phyloP scores from a whole-genome alignment of 2,329 filamentous ascomycete genomes.

The Ceratocystis papillata region DNA sequence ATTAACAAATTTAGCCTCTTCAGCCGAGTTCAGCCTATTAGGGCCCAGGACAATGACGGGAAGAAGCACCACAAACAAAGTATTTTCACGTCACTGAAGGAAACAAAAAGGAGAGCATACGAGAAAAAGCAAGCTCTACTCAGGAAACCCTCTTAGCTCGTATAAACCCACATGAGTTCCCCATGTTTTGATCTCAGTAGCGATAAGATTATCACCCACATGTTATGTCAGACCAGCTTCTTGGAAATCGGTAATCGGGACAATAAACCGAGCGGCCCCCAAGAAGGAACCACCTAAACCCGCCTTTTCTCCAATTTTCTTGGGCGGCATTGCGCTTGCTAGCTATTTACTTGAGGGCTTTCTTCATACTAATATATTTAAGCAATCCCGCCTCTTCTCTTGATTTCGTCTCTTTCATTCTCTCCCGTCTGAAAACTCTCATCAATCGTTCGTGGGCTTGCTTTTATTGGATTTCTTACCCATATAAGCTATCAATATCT shows the following conservation, averaged over 20 bases:
- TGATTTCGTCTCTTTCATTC: too few species aligned
- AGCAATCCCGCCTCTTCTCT: too few species aligned
- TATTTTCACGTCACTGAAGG: background rate
- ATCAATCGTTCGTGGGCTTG: too few species aligned
- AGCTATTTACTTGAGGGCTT: too few species aligned
- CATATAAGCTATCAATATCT: too few species aligned
- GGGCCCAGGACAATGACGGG: background rate
- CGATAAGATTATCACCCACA: too few species aligned
- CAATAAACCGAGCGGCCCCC: background rate
- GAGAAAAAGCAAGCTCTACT: background rate
- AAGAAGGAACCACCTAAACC: background rate
- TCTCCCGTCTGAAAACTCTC: too few species aligned
- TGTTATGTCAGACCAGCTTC: background rate
- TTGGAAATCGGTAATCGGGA: background rate
- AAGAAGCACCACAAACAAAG: background rate
- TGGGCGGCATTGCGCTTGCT: background rate
- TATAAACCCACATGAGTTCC: too few species aligned
- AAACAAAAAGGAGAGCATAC: background rate
- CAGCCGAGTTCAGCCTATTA: background rate
- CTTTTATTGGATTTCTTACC: too few species aligned
- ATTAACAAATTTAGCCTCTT: too few species aligned
- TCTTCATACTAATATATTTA: background rate
- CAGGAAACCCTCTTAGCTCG: background rate
- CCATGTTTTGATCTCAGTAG: too few species aligned
- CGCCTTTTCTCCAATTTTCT: background rate